Conservation (phyloP, 2,329 filamentous ascomycete species). For the Phialemonium atrogriseum region DNA sequence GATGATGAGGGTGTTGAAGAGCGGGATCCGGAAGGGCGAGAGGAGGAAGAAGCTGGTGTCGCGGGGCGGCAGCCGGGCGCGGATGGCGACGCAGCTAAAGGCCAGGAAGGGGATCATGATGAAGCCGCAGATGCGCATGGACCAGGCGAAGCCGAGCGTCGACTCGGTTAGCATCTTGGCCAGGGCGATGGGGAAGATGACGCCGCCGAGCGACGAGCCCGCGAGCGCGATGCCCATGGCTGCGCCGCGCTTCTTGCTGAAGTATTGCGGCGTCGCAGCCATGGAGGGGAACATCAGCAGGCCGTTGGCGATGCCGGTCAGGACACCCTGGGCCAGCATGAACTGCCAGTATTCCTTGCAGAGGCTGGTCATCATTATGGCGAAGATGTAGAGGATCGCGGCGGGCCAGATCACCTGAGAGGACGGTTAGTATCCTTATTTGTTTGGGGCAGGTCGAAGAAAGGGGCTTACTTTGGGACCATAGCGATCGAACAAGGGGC, state of each 20-base stretch:
- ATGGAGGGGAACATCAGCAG: conserved; percentile 27
- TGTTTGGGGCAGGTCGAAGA: neutral
- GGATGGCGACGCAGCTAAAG: conserved; percentile 18
- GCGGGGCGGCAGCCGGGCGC: conserved; percentile 9
- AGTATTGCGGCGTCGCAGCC: conserved; percentile 27
- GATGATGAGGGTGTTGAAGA: conserved; percentile 12
- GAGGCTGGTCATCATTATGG: conserved; percentile 25
- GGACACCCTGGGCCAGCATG: conserved; percentile 29
- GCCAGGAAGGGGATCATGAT: conserved; percentile 26
- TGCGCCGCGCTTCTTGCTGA: conserved; percentile 25
- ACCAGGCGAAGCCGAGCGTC: conserved; percentile 14
- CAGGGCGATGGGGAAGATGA: conserved; percentile 32
- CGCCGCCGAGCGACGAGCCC: conserved; percentile 33
- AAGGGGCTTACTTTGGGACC: conserved; percentile 22
- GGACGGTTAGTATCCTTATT: conserved; percentile 5
- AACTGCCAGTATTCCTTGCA: conserved; percentile 30
- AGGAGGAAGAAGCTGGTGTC: conserved; percentile 27
- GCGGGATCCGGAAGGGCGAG: conserved; percentile 11
- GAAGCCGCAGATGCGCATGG: conserved; percentile 34
- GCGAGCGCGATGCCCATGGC: conserved; percentile 28
- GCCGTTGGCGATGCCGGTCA: conserved; percentile 24
- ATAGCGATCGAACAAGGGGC: conserved; percentile 28
- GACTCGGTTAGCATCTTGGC: conserved; percentile 26
- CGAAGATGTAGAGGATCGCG: conserved; percentile 13
- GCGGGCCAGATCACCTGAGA: conserved; percentile 8